Evolutionary conservation across 176 grass and related monocot genomes (phyloP).

Genomic region (Oryza punctata): DNA sequence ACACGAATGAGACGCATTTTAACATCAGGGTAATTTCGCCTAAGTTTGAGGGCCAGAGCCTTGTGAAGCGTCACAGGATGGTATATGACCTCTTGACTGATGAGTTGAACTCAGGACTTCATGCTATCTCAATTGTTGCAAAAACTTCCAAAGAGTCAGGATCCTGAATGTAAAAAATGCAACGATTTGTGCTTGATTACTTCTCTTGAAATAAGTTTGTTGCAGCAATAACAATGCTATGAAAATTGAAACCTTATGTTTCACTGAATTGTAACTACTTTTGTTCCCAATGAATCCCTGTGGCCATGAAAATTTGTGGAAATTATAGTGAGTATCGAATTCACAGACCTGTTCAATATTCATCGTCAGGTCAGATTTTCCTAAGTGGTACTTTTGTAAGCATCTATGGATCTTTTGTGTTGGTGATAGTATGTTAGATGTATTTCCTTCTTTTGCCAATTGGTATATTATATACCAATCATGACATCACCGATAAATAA

Average conservation of each 20-base stretch:
- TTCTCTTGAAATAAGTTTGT: conserved; percentile 37
- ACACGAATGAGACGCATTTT: conserved; percentile 86
- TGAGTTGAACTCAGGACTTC: conserved; percentile 89
- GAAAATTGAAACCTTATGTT: conserved; percentile 15
- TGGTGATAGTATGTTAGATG: background rate
- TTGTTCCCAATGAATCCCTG: background rate
- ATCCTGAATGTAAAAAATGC: conserved; percentile 32
- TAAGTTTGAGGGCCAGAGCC: conserved; percentile 85
- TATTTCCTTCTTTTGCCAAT: background rate
- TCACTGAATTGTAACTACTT: background rate
- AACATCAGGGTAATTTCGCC: conserved; percentile 83
- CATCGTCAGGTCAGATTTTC: background rate
- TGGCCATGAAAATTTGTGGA: background rate
- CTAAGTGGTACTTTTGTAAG: background rate
- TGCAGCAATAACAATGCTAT: conserved; percentile 12
- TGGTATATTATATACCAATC: background rate
- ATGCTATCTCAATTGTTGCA: conserved; percentile 93
- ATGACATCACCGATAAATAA: no score
- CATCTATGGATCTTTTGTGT: conserved; percentile 19
- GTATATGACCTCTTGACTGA: conserved; percentile 85
- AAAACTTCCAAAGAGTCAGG: no score
- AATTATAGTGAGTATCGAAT: background rate
- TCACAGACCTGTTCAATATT: background rate
- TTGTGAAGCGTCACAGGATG: conserved; percentile 89
- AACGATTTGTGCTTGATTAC: background rate